Percentiles rank a stretch among this genome's conserved stretches.
Evolutionary conservation across 2,329 filamentous ascomycete genomes (phyloP).

Genomic region (Colletotrichum sublineola): DNA sequence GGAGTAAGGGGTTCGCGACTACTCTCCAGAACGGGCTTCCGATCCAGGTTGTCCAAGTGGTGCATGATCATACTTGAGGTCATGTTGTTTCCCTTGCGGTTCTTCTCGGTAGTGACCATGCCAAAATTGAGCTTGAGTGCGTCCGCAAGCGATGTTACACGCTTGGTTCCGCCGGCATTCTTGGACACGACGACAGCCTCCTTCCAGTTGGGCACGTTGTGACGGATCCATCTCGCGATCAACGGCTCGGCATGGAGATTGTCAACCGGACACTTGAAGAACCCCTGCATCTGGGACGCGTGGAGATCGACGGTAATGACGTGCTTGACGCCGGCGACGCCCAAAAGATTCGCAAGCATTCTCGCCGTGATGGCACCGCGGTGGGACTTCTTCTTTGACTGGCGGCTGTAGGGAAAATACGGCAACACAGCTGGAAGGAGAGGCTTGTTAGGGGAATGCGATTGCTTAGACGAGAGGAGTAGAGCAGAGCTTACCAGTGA

Average conservation of each 20-base stretch:
- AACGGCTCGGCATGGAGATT: conserved; percentile 97
- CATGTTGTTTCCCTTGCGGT: conserved; percentile 72
- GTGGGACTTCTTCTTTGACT: conserved; percentile 99
- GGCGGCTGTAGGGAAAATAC: conserved; percentile 99
- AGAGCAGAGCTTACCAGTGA: conserved; percentile 79
- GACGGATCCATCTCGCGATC: conserved; percentile 94
- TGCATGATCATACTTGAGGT: conserved; percentile 83
- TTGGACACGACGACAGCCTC: conserved; percentile 98
- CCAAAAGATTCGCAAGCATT: conserved; percentile 95
- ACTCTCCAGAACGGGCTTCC: conserved; percentile 58
- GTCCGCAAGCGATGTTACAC: conserved; percentile 95
- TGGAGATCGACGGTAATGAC: conserved; percentile 98
- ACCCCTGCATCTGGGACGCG: conserved; percentile 98
- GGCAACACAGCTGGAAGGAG: conserved; percentile 78
- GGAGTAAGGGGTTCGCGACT: conserved; percentile 44
- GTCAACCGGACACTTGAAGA: conserved; percentile 97
- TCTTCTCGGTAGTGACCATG: conserved; percentile 89
- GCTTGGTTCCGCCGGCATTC: conserved; percentile 96
- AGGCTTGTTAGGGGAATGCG: conserved; percentile 26
- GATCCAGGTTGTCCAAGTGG: conserved; percentile 73
- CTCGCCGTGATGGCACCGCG: conserved; percentile 95
- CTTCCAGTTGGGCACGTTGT: conserved; percentile 88
- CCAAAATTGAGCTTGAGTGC: conserved; percentile 97
- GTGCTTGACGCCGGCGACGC: conserved; percentile 95
- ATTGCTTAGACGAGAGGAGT: conserved; percentile 5